Percentiles rank a stretch among this genome's conserved stretches.
phyloP scores from a whole-genome alignment of 129 eudicot genomes.

The Flaveria trinervia region DNA sequence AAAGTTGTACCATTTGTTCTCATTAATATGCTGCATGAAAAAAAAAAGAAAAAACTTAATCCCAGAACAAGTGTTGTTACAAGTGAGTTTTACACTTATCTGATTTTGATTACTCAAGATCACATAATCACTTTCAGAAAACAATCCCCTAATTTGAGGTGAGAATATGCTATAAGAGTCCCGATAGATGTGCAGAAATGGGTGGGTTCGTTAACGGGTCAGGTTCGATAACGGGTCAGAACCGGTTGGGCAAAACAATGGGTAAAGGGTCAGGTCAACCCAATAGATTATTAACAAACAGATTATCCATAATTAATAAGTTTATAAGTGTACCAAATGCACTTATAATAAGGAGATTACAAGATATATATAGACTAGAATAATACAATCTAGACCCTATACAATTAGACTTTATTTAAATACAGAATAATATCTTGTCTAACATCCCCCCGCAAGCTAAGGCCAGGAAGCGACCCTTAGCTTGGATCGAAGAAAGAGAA shows the following conservation, averaged over 20 bases:
- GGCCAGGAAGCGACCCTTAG: no score
- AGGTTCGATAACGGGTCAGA: not conserved
- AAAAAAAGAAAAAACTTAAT: constrained; percentile 12
- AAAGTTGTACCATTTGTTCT: constrained; percentile 87
- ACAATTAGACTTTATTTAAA: no score
- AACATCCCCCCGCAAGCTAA: no score
- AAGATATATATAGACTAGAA: no score
- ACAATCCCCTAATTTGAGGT: not conserved
- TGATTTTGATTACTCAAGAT: not conserved
- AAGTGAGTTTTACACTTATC: constrained; percentile 4
- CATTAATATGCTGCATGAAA: constrained; percentile 64
- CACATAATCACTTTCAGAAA: not conserved
- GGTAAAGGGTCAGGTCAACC: not conserved
- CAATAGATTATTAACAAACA: not conserved
- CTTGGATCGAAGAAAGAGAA: no score
- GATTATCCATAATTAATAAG: not conserved
- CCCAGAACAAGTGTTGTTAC: not conserved
- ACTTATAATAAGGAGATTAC: no score
- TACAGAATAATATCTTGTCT: no score
- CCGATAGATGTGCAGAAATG: not conserved
- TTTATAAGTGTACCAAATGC: not conserved
- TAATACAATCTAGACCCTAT: no score
- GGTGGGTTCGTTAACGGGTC: not conserved
- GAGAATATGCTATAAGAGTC: not conserved
- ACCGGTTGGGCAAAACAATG: not conserved